A percentile compares a stretch with the other conserved stretches of the same genome.
phyloP scores from a whole-genome alignment of 2,329 filamentous ascomycete genomes.

The Tolypocladium amazonense region DNA sequence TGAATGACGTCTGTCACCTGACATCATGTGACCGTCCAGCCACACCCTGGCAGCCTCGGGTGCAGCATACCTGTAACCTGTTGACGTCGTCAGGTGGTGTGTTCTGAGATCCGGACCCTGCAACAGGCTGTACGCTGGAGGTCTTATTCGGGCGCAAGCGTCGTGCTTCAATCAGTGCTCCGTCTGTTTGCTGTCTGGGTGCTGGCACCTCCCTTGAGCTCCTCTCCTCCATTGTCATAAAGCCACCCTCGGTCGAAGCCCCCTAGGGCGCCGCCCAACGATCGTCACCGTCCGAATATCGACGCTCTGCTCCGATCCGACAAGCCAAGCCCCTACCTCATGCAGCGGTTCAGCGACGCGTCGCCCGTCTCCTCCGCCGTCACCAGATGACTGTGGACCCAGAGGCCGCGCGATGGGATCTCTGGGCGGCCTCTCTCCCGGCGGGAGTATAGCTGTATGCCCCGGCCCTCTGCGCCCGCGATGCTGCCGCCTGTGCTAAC shows the following conservation, averaged over 20 bases:
- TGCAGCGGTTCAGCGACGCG: conserved; percentile 11
- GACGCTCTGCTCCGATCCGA: background rate
- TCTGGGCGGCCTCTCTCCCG: conserved; percentile 65
- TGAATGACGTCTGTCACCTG: conserved; percentile 6
- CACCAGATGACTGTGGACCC: conserved; percentile 36
- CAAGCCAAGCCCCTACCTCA: conserved; percentile 6
- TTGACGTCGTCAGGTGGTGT: background rate
- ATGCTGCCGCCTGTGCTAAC: conserved; percentile 9
- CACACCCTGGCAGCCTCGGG: conserved; percentile 7
- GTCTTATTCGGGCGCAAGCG: background rate
- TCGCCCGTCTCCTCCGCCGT: conserved; percentile 3
- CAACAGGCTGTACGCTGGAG: background rate
- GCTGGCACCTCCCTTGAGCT: conserved; percentile 7
- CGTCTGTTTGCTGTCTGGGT: conserved; percentile 3
- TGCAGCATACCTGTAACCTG: background rate
- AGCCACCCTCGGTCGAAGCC: background rate
- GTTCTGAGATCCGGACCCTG: background rate
- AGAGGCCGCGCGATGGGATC: conserved; percentile 51
- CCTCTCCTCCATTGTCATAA: background rate
- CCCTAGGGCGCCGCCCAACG: background rate
- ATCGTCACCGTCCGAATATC: background rate
- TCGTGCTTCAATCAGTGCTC: background rate
- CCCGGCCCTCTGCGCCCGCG: background rate
- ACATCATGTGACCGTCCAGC: conserved; percentile 20
- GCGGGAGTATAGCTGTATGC: conserved; percentile 66